Evolutionary conservation across 495 filamentous ascomycete species (phyloP).

Genomic region (Aspergillus hancockii): DNA sequence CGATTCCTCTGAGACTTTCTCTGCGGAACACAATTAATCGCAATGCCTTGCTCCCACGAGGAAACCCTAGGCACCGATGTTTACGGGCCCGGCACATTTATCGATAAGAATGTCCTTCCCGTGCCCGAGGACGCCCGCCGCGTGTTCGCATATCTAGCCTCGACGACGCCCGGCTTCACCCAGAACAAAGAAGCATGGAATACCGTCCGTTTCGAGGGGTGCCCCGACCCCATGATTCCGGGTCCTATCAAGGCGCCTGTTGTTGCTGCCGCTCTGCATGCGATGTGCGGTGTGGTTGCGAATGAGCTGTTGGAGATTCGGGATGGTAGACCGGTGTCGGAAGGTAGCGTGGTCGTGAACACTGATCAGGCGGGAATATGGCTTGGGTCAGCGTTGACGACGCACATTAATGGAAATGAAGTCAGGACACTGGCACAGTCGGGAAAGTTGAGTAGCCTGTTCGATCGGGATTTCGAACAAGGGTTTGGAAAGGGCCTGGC

Average conservation of each 20-base stretch:
- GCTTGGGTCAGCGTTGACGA: slow-evolving; percentile 26
- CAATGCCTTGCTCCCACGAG: slow-evolving; percentile 15
- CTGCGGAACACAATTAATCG: slow-evolving; percentile 1
- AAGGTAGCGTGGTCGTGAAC: slow-evolving; percentile 21
- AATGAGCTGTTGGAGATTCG: slow-evolving; percentile 31
- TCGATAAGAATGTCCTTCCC: slow-evolving; percentile 27
- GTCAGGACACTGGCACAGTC: slow-evolving; percentile 14
- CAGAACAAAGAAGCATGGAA: slow-evolving; percentile 24
- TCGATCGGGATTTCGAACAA: slow-evolving; percentile 24
- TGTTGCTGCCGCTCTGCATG: slow-evolving; percentile 31
- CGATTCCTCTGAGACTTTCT: too few relatives aligned
- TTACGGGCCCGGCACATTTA: slow-evolving; percentile 32
- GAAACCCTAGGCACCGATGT: slow-evolving; percentile 23
- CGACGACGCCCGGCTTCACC: slow-evolving; percentile 27
- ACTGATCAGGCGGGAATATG: slow-evolving; percentile 36
- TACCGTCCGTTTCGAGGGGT: slow-evolving; percentile 31
- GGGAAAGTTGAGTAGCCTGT: slow-evolving; percentile 16
- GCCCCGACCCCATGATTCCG: slow-evolving; percentile 26
- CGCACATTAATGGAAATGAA: slow-evolving; percentile 23
- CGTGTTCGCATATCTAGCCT: slow-evolving; percentile 27
- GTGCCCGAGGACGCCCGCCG: slow-evolving; percentile 29
- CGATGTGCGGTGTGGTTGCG: slow-evolving; percentile 29
- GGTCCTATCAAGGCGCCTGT: slow-evolving; percentile 30
- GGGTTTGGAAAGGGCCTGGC: slow-evolving; percentile 25
- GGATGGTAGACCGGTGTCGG: slow-evolving; percentile 17